Evolutionary conservation across 2,329 filamentous ascomycete genomes (phyloP), one percentile per base, ranked within the genome.

Genomic region (Erysiphe neolycopersici): DNA sequence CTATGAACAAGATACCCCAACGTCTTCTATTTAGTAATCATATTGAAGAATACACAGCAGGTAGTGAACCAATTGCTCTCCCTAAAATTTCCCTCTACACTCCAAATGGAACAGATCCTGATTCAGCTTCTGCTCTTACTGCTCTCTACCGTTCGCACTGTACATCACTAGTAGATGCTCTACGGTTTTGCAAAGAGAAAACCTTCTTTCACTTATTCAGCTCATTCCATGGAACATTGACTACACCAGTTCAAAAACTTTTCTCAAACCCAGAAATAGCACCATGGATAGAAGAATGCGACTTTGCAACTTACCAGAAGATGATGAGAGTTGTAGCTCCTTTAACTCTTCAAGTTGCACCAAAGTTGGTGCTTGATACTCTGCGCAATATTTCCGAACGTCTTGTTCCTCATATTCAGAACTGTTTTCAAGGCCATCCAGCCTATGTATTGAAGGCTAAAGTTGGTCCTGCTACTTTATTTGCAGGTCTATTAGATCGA

Each of bases 121-220:
- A 95, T 55, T 79, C 84, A 8, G 85, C 84, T 22, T 80, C 80
- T 53, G 85, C 84, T 4, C 65, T 98, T 18, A 73, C 75, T 33
- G 85, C 87, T 4, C 67, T 95, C 19, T 98, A 98, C 57, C 75
- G 84, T 42, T 89, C 87, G 2, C 87, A 95, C 57, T 93, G 85
- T 58, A 94, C 89, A 13, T 94, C 85, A 0, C 69, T 98, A 5
- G 79, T 98, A 30, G 89, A 98, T 60, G 87, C 83, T 52, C 84
- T 98, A 48, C 79, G 89, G 29, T 95, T 82, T 59, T 94, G 87
- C 66, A 91, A 89, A 56, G 83, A 94, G 59, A 92, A 93, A 62
- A 87, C 84, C 6, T 92, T 98, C 58, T 92, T 93, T 58, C 82
- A 91, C 50, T 71, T 94, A 14, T 93, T 91, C 58, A 85, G 80